phyloP scores from a whole-genome alignment of 164 flowering plant genomes.

The Houttuynia cordata region DNA sequence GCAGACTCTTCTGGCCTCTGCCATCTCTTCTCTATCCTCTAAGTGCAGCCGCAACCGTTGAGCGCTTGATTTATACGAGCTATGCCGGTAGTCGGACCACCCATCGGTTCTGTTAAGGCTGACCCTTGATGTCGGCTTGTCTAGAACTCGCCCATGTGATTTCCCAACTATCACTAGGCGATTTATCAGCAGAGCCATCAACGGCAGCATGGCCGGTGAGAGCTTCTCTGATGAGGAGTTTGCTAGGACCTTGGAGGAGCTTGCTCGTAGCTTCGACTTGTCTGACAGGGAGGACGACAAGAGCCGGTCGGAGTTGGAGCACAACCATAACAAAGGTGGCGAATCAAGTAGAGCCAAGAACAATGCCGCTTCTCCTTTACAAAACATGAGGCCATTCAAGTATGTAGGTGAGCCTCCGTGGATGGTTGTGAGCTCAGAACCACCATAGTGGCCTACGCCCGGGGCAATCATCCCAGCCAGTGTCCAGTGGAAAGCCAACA shows the following conservation, averaged over 20 bases:
- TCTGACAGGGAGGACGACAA: constrained; percentile 15
- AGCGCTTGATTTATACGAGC: constrained; percentile 9
- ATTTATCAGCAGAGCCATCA: constrained; percentile 27
- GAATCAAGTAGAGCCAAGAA: neutral
- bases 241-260: constrained; percentile 38
- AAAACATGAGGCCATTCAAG: constrained; percentile 2
- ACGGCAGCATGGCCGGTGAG: constrained; percentile 26
- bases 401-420: constrained; percentile 20
- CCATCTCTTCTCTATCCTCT: constrained; percentile 29
- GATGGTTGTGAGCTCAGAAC: constrained; percentile 17
- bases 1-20: constrained; percentile 32
- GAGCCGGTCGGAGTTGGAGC: neutral
- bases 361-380: neutral
- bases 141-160: constrained; percentile 31
- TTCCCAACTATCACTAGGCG: constrained; percentile 11
- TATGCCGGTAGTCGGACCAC: constrained; percentile 14
- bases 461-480: constrained; percentile 26
- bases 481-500: constrained; percentile 58
- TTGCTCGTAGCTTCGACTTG: constrained; percentile 38
- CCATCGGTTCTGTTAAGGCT: constrained; percentile 29
- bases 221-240: constrained; percentile 64
- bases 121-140: constrained; percentile 11
- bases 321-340: neutral
- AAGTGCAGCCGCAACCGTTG: constrained; percentile 13
- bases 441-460: constrained; percentile 24